A percentile compares a stretch with the other conserved stretches of the same genome.
These are phyloP conservation scores for Dissophora ornata DNA, from an alignment of 192 early-diverging fungal genomes.

Conservation along the genomic window DNA sequence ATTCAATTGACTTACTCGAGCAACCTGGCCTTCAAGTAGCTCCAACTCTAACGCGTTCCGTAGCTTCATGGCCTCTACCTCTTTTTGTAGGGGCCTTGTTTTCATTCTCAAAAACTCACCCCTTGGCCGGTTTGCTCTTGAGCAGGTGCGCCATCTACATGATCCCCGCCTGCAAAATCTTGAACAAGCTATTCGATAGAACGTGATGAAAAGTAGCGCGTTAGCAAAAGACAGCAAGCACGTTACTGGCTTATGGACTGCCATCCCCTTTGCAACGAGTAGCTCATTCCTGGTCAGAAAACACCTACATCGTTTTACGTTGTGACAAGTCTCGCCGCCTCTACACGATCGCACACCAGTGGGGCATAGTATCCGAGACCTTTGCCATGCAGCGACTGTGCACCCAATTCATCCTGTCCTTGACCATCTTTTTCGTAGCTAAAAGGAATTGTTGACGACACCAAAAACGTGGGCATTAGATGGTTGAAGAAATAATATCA, in stretches of 20 bases:
- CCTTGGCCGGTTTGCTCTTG: conserved; percentile 41
- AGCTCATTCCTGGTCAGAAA: no score
- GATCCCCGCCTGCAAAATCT: conserved; percentile 61
- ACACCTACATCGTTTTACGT: conserved; percentile 71
- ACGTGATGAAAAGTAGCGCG: conserved; percentile 6
- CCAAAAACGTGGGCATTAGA: no score
- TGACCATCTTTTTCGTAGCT: conserved; percentile 25
- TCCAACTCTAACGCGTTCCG: conserved; percentile 23
- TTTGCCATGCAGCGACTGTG: conserved; percentile 57
- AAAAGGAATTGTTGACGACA: no score
- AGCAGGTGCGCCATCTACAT: background rate
- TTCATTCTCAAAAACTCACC: conserved; percentile 9
- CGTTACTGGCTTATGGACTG: background rate
- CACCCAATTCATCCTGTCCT: conserved; percentile 30
- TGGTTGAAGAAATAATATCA: background rate
- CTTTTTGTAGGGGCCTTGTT: conserved; percentile 23
- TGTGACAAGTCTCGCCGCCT: conserved; percentile 64
- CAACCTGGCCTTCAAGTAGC: conserved; percentile 34
- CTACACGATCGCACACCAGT: conserved; percentile 72
- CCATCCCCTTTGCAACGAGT: background rate
- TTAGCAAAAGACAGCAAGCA: background rate
- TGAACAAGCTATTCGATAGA: conserved; percentile 43
- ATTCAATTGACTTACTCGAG: conserved; percentile 12
- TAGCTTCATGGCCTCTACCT: conserved; percentile 25
- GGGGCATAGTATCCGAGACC: conserved; percentile 71